phyloP scores from a whole-genome alignment of 805 yeast genomes.

The Saccharomycopsis oosterbeekiorum region DNA sequence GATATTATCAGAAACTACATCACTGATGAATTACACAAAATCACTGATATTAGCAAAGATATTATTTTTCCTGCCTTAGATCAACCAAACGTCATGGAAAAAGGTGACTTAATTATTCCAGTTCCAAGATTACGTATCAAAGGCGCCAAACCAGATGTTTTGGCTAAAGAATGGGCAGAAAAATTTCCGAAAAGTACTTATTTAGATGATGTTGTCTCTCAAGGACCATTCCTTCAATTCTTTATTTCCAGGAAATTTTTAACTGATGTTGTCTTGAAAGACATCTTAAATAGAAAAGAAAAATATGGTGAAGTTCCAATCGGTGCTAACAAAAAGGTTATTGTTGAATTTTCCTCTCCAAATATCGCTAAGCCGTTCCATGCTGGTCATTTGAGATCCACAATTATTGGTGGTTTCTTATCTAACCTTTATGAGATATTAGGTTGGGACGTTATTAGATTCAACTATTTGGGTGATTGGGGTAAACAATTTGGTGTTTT shows the following conservation, averaged over 20 bases:
- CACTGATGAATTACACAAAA: constrained; percentile 60
- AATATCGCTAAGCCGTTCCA: constrained; percentile 99
- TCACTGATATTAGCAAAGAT: constrained; percentile 61
- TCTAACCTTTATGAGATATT: constrained; percentile 80
- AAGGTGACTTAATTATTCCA: constrained; percentile 90
- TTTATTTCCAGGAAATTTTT: constrained; percentile 62
- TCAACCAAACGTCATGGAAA: constrained; percentile 73
- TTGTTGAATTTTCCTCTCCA: constrained; percentile 93
- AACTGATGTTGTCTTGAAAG: constrained; percentile 59
- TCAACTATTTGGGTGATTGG: constrained; percentile 98
- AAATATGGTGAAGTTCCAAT: constrained; percentile 66
- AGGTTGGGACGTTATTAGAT: constrained; percentile 88
- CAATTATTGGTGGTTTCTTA: constrained; percentile 94
- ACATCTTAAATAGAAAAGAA: constrained; percentile 48
- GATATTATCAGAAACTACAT: constrained; percentile 88
- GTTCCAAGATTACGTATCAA: constrained; percentile 84
- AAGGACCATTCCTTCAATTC: constrained; percentile 89
- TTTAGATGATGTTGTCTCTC: constrained; percentile 62
- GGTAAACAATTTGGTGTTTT: constrained; percentile 97
- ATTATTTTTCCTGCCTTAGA: constrained; percentile 80
- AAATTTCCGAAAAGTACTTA: constrained; percentile 66
- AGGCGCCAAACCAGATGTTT: constrained; percentile 66
- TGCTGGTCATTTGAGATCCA: constrained; percentile 96
- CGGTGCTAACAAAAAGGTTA: constrained; percentile 59
- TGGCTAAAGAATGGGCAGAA: constrained; percentile 69